Percentiles rank a stretch among this genome's conserved stretches.
Evolutionary conservation across 257 asterid species (phyloP).

Genomic region (Ehretia macrophylla): DNA sequence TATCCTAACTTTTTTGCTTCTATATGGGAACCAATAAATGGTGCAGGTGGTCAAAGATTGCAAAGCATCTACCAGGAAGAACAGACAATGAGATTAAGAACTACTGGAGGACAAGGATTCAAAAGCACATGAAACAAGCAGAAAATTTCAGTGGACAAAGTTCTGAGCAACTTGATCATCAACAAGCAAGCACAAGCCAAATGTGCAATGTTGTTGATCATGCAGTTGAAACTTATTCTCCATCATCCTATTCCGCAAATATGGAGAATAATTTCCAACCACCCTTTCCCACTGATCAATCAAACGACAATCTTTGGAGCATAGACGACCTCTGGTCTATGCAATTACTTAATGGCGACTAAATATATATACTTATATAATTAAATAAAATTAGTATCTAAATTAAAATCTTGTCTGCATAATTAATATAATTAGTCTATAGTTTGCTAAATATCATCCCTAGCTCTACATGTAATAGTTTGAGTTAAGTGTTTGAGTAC

Average conservation of each 20-base stretch:
- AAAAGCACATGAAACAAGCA: constrained; percentile 69
- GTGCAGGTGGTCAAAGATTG: constrained; percentile 88
- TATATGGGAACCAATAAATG: too few relatives aligned
- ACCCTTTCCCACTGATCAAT: constrained; percentile 46
- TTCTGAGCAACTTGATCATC: constrained; percentile 26
- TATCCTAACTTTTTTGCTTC: too few relatives aligned
- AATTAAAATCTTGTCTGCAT: neutral
- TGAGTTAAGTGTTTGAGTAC: neutral
- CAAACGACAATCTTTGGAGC: constrained; percentile 67
- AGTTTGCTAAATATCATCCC: too few relatives aligned
- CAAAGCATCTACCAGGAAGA: constrained; percentile 85
- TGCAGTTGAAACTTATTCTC: constrained; percentile 60
- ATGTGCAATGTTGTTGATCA: constrained; percentile 33
- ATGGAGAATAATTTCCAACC: constrained; percentile 36
- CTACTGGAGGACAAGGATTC: constrained; percentile 88
- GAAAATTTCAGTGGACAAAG: constrained; percentile 30
- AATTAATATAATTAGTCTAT: neutral
- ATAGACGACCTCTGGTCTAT: constrained; percentile 92
- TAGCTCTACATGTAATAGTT: neutral
- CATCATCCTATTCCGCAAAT: constrained; percentile 40
- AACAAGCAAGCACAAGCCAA: constrained; percentile 50
- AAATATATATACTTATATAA: neutral
- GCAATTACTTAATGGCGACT: constrained; percentile 66
- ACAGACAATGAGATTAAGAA: constrained; percentile 89
- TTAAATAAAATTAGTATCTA: too few relatives aligned